A percentile compares a stretch with the other conserved stretches of the same genome.
Evolutionary conservation across 306 rosid species (phyloP).

Genomic region (Gillenia trifoliata): DNA sequence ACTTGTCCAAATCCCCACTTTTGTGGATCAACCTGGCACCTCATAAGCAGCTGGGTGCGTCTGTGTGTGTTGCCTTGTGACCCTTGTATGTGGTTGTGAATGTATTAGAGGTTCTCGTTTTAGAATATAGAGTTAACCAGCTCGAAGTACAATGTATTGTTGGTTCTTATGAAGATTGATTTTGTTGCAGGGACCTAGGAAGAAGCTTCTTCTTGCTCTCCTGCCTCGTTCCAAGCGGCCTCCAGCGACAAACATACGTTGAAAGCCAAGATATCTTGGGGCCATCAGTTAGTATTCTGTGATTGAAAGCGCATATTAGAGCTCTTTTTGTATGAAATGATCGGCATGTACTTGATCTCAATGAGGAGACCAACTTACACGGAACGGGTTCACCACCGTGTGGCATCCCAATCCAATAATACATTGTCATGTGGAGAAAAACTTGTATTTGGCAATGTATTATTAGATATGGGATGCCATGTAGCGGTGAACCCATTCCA

Average conservation of each 20-base stretch:
- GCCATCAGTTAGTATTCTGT: constrained; percentile 14
- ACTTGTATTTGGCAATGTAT: too few relatives aligned
- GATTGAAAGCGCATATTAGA: constrained; percentile 15
- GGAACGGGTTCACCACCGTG: too few relatives aligned
- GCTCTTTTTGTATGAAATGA: constrained; percentile 11
- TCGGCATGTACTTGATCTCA: constrained; percentile 19
- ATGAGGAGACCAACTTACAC: too few relatives aligned
- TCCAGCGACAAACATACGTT: constrained; percentile 21
- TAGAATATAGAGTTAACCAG: neutral
- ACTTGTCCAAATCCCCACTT: too few relatives aligned
- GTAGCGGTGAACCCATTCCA: too few relatives aligned
- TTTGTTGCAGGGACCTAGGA: constrained; percentile 87
- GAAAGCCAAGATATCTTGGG: constrained; percentile 22
- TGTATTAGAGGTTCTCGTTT: neutral
- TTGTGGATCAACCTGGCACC: neutral
- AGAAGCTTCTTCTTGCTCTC: constrained; percentile 79
- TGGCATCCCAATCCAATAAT: too few relatives aligned
- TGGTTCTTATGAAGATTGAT: constrained; percentile 26
- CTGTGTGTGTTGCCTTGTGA: neutral
- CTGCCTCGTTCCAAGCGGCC: constrained; percentile 60
- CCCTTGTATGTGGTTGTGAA: neutral
- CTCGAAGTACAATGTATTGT: neutral
- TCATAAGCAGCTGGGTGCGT: neutral
- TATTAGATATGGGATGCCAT: too few relatives aligned
- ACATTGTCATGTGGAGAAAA: too few relatives aligned